Evolutionary conservation across 2,329 filamentous ascomycete species (phyloP), one percentile per base, ranked within the genome.

Genomic region (Trichophyton rubrum): DNA sequence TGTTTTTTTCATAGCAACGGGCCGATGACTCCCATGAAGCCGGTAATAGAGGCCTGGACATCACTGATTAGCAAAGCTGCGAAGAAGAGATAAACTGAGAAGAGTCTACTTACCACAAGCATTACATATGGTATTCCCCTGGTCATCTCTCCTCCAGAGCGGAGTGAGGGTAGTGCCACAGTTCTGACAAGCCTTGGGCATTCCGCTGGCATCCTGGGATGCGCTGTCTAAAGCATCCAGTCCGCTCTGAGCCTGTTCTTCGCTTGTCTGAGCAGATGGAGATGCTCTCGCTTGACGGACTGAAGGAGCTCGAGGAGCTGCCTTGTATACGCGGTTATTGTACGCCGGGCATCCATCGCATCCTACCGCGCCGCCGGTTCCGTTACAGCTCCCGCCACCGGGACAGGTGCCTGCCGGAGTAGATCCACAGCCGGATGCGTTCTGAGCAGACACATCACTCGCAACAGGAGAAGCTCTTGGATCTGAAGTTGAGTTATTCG

Each of bases 1-100:
- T 2, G 90, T 88, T 73, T 96, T 97, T 75, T 97, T 99, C 93
- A 99, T 97, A n/a, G 90, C 90, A 3, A 93, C 89, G 0, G 93
- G 93, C 47, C 93, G 83, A 73, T 96, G 92, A 33, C 90, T 85
- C 60, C 91, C 91, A 71, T 99, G 93, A 2, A 99, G 84, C 74
- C 97, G 97, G 77, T 95, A 90, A 73, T 99, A 99, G 2, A 99
- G 78, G 3, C 92, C 90, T 96, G 66, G 3, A 58, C 56, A 6
- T 38, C 22, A 27, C 22, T 43, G 8, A 33, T 17, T 6, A 17
- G 47, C 60, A 59, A 57, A 59, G 9, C 30, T 57, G 17, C 2
- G 3, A 51, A 57, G 63, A 60, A 56, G 59, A 63, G 15, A 8
- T 38, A 38, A 13, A 3, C 11, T 7, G 57, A 58, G 13, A 7